Base-by-base conservation (phyloP, 331 rosid genomes). In the Quercus tomentella region DNA sequence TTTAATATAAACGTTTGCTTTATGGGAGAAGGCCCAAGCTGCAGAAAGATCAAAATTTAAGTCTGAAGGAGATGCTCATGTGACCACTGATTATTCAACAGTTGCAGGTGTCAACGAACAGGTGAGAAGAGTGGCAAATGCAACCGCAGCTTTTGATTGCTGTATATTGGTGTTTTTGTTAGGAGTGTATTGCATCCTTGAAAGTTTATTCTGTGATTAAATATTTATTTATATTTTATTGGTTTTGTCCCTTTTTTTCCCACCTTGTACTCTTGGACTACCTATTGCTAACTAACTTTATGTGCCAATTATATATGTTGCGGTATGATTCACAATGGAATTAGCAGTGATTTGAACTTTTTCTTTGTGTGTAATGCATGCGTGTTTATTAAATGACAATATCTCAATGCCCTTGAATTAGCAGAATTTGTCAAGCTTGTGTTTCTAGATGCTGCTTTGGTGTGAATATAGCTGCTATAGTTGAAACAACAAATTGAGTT, bases 1-100 rank as follows among this genome's bases (percentile, higher is more conserved):
- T 88, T 41, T 58, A 6, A 5, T 23, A 52, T 79, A 60, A 77
- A 30, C 67, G 54, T 78, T 70, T 75, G 16, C 49, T 62, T 61
- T 35, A 70, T 77, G 74, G 79, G 74, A 83, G 80, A 84, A 96
- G 99, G 89, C 92, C 82, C 91, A 84, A 77, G 90, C 85, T 68
- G 78, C 84, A 0, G 94, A 91, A 52, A 78, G 58, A 78, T 82
- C 84, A 83, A 91, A 95, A 80, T 72, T 73, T 69, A 87, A 87
- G 79, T 73, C 85, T 83, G 90, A 87, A 79, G 91, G 75, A 65
- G 86, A 51, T 43, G 88, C 76, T 54, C 78, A 79, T n/a, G 37
- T 70, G 31, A 79, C 65, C 20, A 26, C 78, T 52, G 87, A 86
- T 76, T 83, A 87, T 72, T 77, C 83, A 84, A 74, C 81, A 66